A percentile compares a stretch with the other conserved stretches of the same genome.
phyloP scores from a whole-genome alignment of 2,329 filamentous ascomycete species.

The Mollisiaceae sp. region DNA sequence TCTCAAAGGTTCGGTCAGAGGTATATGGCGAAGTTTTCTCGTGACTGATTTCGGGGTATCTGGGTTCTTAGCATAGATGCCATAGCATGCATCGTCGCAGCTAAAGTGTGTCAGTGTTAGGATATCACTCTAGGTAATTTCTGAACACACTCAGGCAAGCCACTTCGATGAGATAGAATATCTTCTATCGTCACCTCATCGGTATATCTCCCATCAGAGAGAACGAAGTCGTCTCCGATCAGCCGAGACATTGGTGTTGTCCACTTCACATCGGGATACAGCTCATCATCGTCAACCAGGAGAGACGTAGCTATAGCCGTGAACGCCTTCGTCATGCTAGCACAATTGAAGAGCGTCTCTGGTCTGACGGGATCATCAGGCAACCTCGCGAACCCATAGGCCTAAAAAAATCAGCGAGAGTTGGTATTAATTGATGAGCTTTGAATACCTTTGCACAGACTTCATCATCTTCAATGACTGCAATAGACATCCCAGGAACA shows the following conservation, averaged over 20 bases:
- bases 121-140: not conserved
- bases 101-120: constrained; percentile 4
- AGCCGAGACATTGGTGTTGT: constrained; percentile 52
- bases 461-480: constrained; percentile 50
- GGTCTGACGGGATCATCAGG: constrained; percentile 46
- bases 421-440: too few relatives aligned
- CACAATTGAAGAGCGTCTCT: constrained; percentile 58
- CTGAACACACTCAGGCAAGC: constrained; percentile 45
- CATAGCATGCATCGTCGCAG: constrained; percentile 45
- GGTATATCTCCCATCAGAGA: constrained; percentile 50
- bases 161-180: constrained; percentile 56
- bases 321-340: constrained; percentile 60
- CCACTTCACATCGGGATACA: constrained; percentile 44
- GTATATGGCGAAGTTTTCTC: constrained; percentile 52
- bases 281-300: constrained; percentile 49
- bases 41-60: constrained; percentile 43
- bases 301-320: constrained; percentile 55
- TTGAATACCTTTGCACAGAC: constrained; percentile 48
- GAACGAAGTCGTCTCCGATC: constrained; percentile 57
- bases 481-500: constrained; percentile 54
- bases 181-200: constrained; percentile 58
- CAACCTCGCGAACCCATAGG: constrained; percentile 45
- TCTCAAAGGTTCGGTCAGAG: constrained; percentile 49
- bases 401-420: too few relatives aligned
- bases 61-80: constrained; percentile 40